Evolutionary conservation across 2,329 filamentous ascomycete species (phyloP).

Genomic region (Aspergillus sp.): DNA sequence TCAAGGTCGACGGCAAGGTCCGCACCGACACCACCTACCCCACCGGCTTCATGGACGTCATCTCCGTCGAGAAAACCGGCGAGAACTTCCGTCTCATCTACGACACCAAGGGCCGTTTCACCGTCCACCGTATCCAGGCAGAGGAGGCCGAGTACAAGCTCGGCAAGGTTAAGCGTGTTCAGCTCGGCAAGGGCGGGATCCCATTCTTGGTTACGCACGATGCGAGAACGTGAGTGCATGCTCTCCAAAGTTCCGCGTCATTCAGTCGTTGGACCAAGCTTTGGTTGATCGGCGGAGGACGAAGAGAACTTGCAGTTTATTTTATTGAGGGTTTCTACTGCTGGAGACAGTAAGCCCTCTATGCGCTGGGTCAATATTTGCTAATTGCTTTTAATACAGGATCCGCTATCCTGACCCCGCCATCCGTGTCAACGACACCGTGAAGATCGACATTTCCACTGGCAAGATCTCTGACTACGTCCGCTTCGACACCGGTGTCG

Average conservation of each 20-base stretch:
- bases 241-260: slow-evolving; percentile 66
- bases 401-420: slow-evolving; percentile 98
- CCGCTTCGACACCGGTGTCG: slow-evolving; percentile 96
- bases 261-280: slow-evolving; percentile 99
- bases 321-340: slow-evolving; percentile 11
- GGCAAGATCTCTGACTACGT: slow-evolving; percentile 98
- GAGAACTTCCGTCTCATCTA: slow-evolving; percentile 99
- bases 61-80: slow-evolving; percentile 98
- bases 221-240: slow-evolving; percentile 96
- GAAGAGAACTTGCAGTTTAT: slow-evolving; percentile 14
- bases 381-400: slow-evolving; percentile 47
- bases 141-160: slow-evolving; percentile 99
- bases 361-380: slow-evolving; percentile 16
- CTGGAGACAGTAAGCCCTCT: slow-evolving; percentile 24
- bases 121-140: slow-evolving; percentile 96
- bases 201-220: slow-evolving; percentile 99
- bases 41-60: slow-evolving; percentile 98
- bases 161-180: slow-evolving; percentile 99
- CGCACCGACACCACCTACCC: slow-evolving; percentile 98
- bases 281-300: slow-evolving; percentile 58
- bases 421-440: slow-evolving; percentile 99
- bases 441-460: slow-evolving; percentile 95
- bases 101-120: slow-evolving; percentile 99
- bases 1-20: slow-evolving; percentile 99
- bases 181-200: slow-evolving; percentile 98